phyloP scores from a whole-genome alignment of 441 rosid genomes.

The Populus hybrid region DNA sequence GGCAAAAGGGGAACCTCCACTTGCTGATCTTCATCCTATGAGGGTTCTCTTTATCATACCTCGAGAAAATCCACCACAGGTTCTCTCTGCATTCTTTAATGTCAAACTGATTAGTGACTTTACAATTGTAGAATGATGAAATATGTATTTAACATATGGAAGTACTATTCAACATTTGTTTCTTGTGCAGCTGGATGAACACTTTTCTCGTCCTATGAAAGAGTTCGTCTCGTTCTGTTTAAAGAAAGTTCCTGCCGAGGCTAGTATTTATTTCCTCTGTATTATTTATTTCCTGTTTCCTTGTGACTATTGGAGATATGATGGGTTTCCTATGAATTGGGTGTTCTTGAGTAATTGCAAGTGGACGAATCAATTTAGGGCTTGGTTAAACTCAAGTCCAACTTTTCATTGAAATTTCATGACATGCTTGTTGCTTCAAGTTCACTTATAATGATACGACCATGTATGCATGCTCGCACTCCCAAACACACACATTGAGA shows the following conservation, averaged over 20 bases:
- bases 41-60: conserved; percentile 99
- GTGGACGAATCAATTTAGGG: background rate
- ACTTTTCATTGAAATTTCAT: no score
- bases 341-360: background rate
- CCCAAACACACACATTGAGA: no score
- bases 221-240: conserved; percentile 94
- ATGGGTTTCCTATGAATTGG: conserved; percentile 4
- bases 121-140: conserved; percentile 5
- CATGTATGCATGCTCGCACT: no score
- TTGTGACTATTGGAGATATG: background rate
- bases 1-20: conserved; percentile 99
- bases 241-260: conserved; percentile 93
- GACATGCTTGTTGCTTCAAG: no score
- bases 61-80: conserved; percentile 99
- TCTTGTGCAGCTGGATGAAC: conserved; percentile 89
- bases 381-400: background rate
- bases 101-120: conserved; percentile 21
- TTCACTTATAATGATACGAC: no score
- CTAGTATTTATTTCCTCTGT: conserved; percentile 26
- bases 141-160: background rate
- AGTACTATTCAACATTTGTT: conserved; percentile 16
- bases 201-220: conserved; percentile 96
- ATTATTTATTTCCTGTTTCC: background rate
- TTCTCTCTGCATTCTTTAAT: conserved; percentile 35
- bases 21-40: conserved; percentile 99